Percentiles rank a stretch among this genome's conserved stretches.
Evolutionary conservation across 176 grass and related monocot species (phyloP).

Genomic region (Zea luxurians): DNA sequence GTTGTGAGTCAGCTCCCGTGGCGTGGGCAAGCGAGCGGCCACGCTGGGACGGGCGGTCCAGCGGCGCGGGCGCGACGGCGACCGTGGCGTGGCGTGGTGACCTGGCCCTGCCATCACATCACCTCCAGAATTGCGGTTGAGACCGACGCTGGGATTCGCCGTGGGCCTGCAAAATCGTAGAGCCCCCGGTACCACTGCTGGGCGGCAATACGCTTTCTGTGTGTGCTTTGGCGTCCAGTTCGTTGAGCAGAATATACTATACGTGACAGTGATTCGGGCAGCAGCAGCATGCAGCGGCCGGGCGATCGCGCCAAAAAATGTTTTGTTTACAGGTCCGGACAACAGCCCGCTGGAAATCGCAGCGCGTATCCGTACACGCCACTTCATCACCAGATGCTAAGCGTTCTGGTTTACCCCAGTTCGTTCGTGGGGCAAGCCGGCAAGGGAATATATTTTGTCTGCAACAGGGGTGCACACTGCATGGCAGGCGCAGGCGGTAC

Average conservation of each 20-base stretch:
- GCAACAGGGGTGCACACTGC: not conserved
- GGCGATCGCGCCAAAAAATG: not conserved
- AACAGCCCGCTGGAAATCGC: slow-evolving; percentile 6
- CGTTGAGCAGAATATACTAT: slow-evolving; percentile 36
- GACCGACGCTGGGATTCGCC: not conserved
- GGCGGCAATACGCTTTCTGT: not conserved
- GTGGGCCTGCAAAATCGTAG: not conserved
- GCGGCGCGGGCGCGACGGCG: not conserved
- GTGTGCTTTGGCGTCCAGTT: slow-evolving; percentile 3
- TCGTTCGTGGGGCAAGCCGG: not conserved
- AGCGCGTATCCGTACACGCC: not conserved
- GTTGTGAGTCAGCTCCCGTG: not conserved
- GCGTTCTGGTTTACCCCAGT: not conserved
- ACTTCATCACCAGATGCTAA: not conserved
- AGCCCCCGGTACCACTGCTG: not conserved
- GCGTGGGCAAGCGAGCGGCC: not conserved
- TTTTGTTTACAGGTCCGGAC: slow-evolving; percentile 19
- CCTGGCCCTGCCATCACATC: not conserved
- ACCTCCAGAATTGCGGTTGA: not conserved
- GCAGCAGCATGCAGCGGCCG: not conserved
- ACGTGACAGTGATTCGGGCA: not conserved
- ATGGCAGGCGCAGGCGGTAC: not conserved
- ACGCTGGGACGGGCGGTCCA: not conserved
- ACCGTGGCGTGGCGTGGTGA: not conserved
- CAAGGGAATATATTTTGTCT: slow-evolving; percentile 36